These are phyloP conservation scores for Coemansia sp. DNA, from an alignment of 192 early-diverging fungal species.

Conservation along the genomic window DNA sequence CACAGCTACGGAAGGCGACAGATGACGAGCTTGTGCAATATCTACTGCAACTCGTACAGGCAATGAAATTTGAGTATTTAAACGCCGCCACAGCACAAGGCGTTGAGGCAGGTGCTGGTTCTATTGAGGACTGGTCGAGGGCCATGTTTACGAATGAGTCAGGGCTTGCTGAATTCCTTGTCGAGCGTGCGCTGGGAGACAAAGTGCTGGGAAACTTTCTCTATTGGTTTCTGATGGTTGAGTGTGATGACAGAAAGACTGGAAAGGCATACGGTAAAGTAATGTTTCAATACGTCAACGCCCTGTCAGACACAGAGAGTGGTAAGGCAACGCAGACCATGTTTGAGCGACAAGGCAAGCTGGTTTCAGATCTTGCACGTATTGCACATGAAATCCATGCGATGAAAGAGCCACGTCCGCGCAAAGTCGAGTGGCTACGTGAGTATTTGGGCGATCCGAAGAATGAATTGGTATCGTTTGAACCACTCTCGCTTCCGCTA, in stretches of 20 bases:
- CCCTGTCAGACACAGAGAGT: conserved; percentile 58
- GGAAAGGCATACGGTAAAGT: conserved; percentile 89
- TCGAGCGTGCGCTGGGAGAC: conserved; percentile 82
- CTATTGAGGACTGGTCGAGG: conserved; percentile 21
- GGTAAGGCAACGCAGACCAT: conserved; percentile 69
- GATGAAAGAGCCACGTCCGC: conserved; percentile 80
- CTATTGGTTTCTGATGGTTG: conserved; percentile 97
- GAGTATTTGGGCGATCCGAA: conserved; percentile 79
- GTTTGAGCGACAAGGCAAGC: conserved; percentile 78
- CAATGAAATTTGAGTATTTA: conserved; percentile 91
- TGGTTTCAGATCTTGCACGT: conserved; percentile 71
- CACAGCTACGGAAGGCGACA: conserved; percentile 84
- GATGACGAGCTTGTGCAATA: conserved; percentile 95
- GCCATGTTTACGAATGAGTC: conserved; percentile 57
- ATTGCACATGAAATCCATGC: conserved; percentile 72
- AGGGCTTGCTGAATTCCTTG: conserved; percentile 82
- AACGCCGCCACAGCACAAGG: conserved; percentile 31
- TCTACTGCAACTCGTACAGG: conserved; percentile 96
- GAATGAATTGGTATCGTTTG: conserved; percentile 76
- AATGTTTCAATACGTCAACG: conserved; percentile 75
- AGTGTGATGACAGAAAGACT: conserved; percentile 81
- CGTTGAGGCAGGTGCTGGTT: conserved; percentile 19
- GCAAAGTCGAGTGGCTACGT: conserved; percentile 88
- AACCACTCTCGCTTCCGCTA: conserved; percentile 82
- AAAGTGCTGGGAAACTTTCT: conserved; percentile 89